Conservation (phyloP, 1,284 basidiomycete species). For the Fistulinella staudtii region DNA sequence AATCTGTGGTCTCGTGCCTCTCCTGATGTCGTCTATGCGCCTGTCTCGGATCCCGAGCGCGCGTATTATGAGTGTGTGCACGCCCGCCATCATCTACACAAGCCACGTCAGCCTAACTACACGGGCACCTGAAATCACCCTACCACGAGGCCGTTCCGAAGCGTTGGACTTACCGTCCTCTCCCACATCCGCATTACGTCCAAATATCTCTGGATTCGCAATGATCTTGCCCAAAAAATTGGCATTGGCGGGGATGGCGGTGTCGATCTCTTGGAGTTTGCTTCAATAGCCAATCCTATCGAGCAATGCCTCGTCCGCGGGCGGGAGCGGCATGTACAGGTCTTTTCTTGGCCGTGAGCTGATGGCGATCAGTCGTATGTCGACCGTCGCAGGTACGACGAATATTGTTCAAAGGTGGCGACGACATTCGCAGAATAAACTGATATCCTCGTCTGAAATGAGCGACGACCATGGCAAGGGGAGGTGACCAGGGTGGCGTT, state of each 20-base stretch:
- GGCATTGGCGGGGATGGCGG: slow-evolving; percentile 66
- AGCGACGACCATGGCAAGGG: too few relatives aligned
- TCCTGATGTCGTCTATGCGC: slow-evolving; percentile 11
- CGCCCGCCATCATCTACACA: slow-evolving; percentile 26
- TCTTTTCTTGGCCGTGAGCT: slow-evolving; percentile 81
- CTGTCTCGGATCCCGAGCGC: slow-evolving; percentile 23
- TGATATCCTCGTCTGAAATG: slow-evolving; percentile 58
- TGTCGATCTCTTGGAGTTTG: slow-evolving; percentile 64
- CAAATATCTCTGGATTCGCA: slow-evolving; percentile 71
- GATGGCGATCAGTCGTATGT: neutral
- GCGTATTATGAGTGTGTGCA: slow-evolving; percentile 22
- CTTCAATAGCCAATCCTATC: slow-evolving; percentile 60
- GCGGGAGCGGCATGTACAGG: slow-evolving; percentile 56
- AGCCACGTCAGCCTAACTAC: neutral
- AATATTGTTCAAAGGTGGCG: slow-evolving; percentile 62
- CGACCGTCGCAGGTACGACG: slow-evolving; percentile 61
- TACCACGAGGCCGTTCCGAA: neutral
- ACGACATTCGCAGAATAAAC: slow-evolving; percentile 66
- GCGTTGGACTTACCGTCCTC: slow-evolving; percentile 6
- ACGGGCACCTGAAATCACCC: too few relatives aligned
- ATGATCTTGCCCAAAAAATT: slow-evolving; percentile 64
- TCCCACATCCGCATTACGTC: slow-evolving; percentile 40
- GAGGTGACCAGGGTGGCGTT: too few relatives aligned
- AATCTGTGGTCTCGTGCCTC: slow-evolving; percentile 54
- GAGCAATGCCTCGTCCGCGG: slow-evolving; percentile 58